Evolutionary conservation across 441 rosid species (phyloP), one percentile per base, ranked within the genome.

Genomic region (Populus hybrid): DNA sequence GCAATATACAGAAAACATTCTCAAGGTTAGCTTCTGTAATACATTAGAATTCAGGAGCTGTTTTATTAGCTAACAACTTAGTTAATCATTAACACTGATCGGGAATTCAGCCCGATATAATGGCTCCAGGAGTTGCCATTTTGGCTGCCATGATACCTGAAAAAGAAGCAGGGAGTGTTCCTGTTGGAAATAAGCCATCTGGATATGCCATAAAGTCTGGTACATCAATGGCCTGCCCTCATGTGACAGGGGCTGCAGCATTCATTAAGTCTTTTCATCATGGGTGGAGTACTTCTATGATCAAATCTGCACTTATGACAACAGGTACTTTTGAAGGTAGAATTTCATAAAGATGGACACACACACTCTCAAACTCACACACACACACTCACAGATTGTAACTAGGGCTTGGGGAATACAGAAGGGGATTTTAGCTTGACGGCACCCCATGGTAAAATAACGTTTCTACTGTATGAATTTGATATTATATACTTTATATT

Each of bases 171-270:
- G 84, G 77, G 70, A 79, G 72, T 23, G 72, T 77, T 71, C 86
- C 82, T 6, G 9, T 24, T 10, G 88, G 85, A 26, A 70, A 81
- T 71, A 79, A 82, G 84, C 83, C 85, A 16, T 53, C 84, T 6
- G 71, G 73, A 20, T 90, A 80, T 75, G 88, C 83, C 46, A 59
- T 87, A 59, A 78, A 24, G 76, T 94, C 98, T 0, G 97, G 98
- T 73, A 92, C 97, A n/a, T 93, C 98, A 18, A 90, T 90, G 97
- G 92, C 98, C 64, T 92, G 97, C 84, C 97, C 98, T 72, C 98
- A 94, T 79, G 92, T 92, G 10, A 74, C 92, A 2, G 98, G 97
- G 14, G 94, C 89, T 2, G 93, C 92, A 11, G 94, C 94, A 2
- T 84, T 85, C 38, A 65, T 94, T 8, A 92, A 82, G 77, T 91